Conservation (phyloP, 2,329 filamentous ascomycete species). For the Apiospora marii region DNA sequence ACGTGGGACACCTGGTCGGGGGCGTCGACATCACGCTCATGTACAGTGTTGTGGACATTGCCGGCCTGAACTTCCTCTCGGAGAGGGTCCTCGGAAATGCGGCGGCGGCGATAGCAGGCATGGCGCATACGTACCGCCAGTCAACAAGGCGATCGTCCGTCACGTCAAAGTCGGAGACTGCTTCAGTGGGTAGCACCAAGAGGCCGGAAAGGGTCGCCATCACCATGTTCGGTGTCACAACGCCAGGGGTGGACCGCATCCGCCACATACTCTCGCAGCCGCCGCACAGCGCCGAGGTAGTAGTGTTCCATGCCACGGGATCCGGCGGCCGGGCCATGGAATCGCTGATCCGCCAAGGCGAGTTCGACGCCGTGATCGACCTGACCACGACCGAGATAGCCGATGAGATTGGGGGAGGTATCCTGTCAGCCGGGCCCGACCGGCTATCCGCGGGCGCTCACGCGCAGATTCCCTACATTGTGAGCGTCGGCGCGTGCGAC, state of each 20-base stretch:
- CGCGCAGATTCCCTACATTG: conserved; percentile 62
- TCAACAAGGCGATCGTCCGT: neutral
- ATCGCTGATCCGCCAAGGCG: conserved; percentile 61
- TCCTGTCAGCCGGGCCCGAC: conserved; percentile 64
- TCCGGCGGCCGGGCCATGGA: conserved; percentile 76
- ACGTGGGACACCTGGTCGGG: conserved; percentile 69
- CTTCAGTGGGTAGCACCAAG: neutral
- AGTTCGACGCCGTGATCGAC: conserved; percentile 72
- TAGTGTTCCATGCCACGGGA: conserved; percentile 75
- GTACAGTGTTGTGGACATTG: conserved; percentile 76
- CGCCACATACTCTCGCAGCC: conserved; percentile 55
- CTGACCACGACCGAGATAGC: conserved; percentile 76
- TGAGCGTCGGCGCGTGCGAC: conserved; percentile 62
- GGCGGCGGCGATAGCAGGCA: conserved; percentile 65
- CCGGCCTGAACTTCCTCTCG: conserved; percentile 69
- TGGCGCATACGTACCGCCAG: conserved; percentile 56
- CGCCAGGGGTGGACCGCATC: conserved; percentile 66
- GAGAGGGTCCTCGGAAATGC: conserved; percentile 68
- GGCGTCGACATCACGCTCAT: conserved; percentile 75
- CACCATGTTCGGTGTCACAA: conserved; percentile 81
- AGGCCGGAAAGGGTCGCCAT: conserved; percentile 63
- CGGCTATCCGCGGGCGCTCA: conserved; percentile 65
- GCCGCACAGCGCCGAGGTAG: conserved; percentile 60
- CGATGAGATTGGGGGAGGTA: conserved; percentile 69
- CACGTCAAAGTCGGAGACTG: neutral